Base-by-base conservation (phyloP, 2,329 filamentous ascomycete species). In the Immersiporthe knoxdaviesiana region DNA sequence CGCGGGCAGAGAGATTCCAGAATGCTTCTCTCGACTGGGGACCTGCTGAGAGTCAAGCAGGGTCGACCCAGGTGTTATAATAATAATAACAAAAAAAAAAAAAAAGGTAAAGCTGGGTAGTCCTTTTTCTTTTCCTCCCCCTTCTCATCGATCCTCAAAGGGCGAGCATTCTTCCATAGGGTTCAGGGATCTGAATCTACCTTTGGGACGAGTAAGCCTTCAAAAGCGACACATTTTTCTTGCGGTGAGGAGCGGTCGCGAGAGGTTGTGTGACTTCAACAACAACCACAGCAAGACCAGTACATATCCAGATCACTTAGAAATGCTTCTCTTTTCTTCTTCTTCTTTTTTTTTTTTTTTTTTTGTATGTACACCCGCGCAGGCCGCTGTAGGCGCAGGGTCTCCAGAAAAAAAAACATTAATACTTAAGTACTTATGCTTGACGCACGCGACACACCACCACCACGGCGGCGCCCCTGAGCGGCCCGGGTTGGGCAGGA, bases 61-160 rank as follows among this genome's bases (percentile, higher is more conserved):
- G 68, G 68, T 52, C 30, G 65, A 68, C 60, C 68, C 65, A 64
- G 32, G 65, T n/a, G n/a, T n/a, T n/a, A n/a, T n/a, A n/a, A n/a
- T n/a, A n/a, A 18, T 5, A 44, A 8, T 4, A 35, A 35, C 3
- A 35, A 8, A 35, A 35, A 8, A 35, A 35, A 35, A 35, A 35
- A 35, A 39, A 12, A 39, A 47, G 21, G 44, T n/a, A 16, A 12
- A 58, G 63, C 24, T 32, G 56, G 18, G 10, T 7, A n/a, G 6
- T 47, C 41, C 24, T 50, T 24, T 21, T 32, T 24, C 39, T 30
- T 5, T 41, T 16, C 14, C 39, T 41, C 39, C 41, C 7, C n/a
- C 41, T 44, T 44, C 16, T 18, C 41, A 18, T 18, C 44, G 6
- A 7, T 10, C 18, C 18, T n/a, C 18, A 6, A n/a, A 47, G 6